Percentiles rank a stretch among this genome's conserved stretches.
These are phyloP conservation scores for Hordeum marinum DNA, from an alignment of 176 grass and related monocot species.

Conservation along the genomic window DNA sequence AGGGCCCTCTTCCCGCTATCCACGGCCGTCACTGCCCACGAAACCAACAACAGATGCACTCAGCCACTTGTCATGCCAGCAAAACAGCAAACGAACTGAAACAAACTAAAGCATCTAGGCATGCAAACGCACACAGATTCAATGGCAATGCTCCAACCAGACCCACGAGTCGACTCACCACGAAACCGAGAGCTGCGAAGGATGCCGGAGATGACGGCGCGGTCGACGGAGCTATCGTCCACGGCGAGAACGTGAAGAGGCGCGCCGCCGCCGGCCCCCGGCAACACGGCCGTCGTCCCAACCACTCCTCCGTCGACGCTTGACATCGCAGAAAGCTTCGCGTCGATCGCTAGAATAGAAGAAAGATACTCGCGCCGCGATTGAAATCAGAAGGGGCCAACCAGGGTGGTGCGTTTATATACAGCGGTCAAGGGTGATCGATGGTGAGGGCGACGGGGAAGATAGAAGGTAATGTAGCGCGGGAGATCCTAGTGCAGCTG, in stretches of 20 bases:
- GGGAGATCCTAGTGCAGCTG: conserved; percentile 9
- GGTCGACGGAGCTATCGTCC: conserved; percentile 85
- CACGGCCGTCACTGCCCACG: conserved; percentile 69
- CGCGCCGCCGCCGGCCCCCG: background rate
- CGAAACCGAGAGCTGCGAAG: conserved; percentile 68
- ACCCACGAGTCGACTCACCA: background rate
- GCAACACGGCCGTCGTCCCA: background rate
- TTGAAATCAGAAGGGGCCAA: background rate
- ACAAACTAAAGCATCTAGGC: background rate
- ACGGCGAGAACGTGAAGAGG: conserved; percentile 73
- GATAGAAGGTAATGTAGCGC: background rate
- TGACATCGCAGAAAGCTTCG: conserved; percentile 23
- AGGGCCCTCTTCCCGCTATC: conserved; percentile 89
- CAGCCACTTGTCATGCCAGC: background rate
- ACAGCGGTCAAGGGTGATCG: background rate
- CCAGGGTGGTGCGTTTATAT: background rate
- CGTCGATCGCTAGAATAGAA: background rate
- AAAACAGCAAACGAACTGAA: background rate
- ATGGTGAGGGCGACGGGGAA: background rate
- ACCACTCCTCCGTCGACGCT: conserved; percentile 6
- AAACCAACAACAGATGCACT: background rate
- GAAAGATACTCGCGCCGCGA: background rate
- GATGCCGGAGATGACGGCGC: conserved; percentile 66
- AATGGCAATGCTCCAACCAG: background rate
- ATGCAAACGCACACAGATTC: background rate